Conservation (phyloP, 306 rosid species). For the Malus sieversii region DNA sequence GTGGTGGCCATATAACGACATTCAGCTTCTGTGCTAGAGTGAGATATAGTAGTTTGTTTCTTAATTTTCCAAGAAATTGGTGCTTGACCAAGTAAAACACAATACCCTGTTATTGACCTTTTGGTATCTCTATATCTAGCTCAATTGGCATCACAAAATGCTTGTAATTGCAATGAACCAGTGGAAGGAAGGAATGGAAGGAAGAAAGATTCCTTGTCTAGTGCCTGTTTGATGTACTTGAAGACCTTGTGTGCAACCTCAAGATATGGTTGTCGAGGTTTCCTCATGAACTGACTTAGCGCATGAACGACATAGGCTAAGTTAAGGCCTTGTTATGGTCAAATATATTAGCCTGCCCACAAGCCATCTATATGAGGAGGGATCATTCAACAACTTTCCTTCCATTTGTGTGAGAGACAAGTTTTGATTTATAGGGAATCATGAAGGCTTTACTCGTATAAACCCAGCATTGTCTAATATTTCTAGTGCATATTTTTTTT, state of each 20-base stretch:
- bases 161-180: not conserved
- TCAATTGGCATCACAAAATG: not conserved
- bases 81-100: too few relatives aligned
- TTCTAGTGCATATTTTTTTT: not conserved
- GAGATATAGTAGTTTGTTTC: not conserved
- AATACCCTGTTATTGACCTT: too few relatives aligned
- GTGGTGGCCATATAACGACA: not conserved
- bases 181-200: not conserved
- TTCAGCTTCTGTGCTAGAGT: too few relatives aligned
- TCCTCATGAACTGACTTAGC: too few relatives aligned
- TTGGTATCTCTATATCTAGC: too few relatives aligned
- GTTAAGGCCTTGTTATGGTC: too few relatives aligned
- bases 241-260: not conserved
- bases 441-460: not conserved
- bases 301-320: too few relatives aligned
- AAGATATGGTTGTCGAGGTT: too few relatives aligned
- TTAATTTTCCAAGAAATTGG: not conserved
- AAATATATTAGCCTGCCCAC: too few relatives aligned
- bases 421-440: not conserved
- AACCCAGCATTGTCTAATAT: not conserved
- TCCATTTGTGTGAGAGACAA: not conserved
- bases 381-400: too few relatives aligned
- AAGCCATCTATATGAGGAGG: too few relatives aligned
- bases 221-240: not conserved
- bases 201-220: not conserved